phyloP scores from a whole-genome alignment of 176 grass and related monocot genomes.

The Tillandsia fasciculata region DNA sequence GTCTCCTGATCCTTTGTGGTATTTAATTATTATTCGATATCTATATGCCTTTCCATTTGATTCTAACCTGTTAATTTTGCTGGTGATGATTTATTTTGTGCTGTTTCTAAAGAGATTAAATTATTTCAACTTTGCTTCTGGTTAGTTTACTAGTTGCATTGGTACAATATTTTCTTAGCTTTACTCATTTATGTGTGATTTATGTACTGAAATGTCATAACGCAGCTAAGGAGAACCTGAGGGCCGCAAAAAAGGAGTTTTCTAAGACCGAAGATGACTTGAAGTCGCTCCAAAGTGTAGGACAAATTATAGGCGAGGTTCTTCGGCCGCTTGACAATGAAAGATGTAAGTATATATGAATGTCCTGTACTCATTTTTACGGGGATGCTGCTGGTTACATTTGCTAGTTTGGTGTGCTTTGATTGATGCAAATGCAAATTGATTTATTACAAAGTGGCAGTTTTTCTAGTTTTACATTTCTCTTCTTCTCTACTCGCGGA shows the following conservation, averaged over 20 bases:
- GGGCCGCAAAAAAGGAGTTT: slow-evolving; percentile 59
- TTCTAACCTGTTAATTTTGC: background rate
- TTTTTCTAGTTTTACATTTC: background rate
- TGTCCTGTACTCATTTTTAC: background rate
- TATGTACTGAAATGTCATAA: slow-evolving; percentile 8
- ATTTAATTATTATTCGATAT: background rate
- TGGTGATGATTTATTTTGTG: background rate
- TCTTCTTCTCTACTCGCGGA: background rate
- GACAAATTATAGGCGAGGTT: slow-evolving; percentile 93
- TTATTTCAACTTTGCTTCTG: background rate
- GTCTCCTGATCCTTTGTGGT: background rate
- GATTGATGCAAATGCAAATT: no score
- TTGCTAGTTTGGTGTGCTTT: background rate
- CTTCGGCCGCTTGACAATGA: slow-evolving; percentile 86
- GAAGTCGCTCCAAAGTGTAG: slow-evolving; percentile 89
- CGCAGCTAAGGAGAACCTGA: slow-evolving; percentile 63
- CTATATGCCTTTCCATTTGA: background rate
- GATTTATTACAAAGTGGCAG: background rate
- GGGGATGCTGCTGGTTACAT: background rate
- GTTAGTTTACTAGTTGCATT: slow-evolving; percentile 12
- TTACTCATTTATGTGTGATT: slow-evolving; percentile 4
- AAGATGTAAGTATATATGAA: slow-evolving; percentile 43
- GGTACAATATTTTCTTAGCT: slow-evolving; percentile 15
- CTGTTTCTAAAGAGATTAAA: background rate
- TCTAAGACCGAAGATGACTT: slow-evolving; percentile 92